phyloP scores from a whole-genome alignment of 148 eudicot species.

The Amaranthus palmeri region DNA sequence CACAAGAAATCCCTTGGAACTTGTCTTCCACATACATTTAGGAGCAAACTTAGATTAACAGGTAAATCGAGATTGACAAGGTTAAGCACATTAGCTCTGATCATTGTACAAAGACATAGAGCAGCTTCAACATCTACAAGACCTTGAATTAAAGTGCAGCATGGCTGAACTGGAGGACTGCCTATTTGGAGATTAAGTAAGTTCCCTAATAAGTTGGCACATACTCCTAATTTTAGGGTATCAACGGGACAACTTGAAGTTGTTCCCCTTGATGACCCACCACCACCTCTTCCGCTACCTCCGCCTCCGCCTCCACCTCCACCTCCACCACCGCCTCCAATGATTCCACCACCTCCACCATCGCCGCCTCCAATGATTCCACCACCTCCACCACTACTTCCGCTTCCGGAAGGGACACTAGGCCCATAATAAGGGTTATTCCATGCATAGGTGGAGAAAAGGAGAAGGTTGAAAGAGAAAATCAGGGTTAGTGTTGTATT shows the following conservation, averaged over 20 bases:
- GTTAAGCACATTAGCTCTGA: constrained; percentile 44
- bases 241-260: constrained; percentile 46
- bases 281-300: neutral
- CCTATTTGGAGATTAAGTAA: constrained; percentile 31
- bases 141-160: constrained; percentile 51
- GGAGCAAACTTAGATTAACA: constrained; percentile 42
- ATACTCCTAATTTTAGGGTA: constrained; percentile 48
- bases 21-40: constrained; percentile 42
- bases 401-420: no score
- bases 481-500: no score
- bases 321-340: no score
- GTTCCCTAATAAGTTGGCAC: constrained; percentile 37
- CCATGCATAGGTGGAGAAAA: no score
- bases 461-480: no score
- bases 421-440: no score
- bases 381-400: no score
- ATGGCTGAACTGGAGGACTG: constrained; percentile 35
- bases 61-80: constrained; percentile 48
- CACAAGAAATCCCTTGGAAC: constrained; percentile 48
- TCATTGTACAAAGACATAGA: constrained; percentile 61
- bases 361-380: no score
- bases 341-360: no score
- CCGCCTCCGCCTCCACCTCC: neutral
- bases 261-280: neutral
- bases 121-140: constrained; percentile 58